phyloP scores from a whole-genome alignment of 495 filamentous ascomycete species.

The Baudoinia panamericana region DNA sequence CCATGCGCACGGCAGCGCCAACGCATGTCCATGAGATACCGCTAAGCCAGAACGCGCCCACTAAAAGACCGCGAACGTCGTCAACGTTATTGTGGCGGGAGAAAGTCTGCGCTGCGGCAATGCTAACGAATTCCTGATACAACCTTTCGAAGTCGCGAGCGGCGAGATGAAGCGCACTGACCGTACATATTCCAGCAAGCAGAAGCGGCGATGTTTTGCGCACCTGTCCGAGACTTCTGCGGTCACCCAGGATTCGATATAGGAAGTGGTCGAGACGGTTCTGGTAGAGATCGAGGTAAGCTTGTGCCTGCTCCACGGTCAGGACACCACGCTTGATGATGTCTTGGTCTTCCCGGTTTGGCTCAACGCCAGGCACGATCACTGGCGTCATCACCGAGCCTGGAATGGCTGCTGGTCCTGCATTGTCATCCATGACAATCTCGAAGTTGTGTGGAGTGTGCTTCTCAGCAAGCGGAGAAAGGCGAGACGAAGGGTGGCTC shows the following conservation, averaged over 20 bases:
- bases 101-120: slow-evolving; percentile 42
- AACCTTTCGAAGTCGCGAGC: slow-evolving; percentile 37
- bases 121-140: slow-evolving; percentile 40
- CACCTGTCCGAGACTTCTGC: slow-evolving; percentile 35
- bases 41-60: slow-evolving; percentile 43
- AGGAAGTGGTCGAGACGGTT: slow-evolving; percentile 42
- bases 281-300: slow-evolving; percentile 38
- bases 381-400: slow-evolving; percentile 10
- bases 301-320: slow-evolving; percentile 37
- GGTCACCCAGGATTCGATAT: slow-evolving; percentile 35
- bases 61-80: slow-evolving; percentile 40
- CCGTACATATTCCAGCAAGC: slow-evolving; percentile 38
- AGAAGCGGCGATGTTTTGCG: slow-evolving; percentile 39
- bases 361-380: neutral
- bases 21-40: slow-evolving; percentile 46
- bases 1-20: slow-evolving; percentile 44
- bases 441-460: slow-evolving; percentile 14
- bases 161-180: slow-evolving; percentile 41
- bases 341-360: slow-evolving; percentile 30
- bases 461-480: slow-evolving; percentile 11
- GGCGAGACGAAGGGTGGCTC: neutral
- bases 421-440: slow-evolving; percentile 27
- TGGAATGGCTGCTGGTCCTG: slow-evolving; percentile 20
- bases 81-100: slow-evolving; percentile 38
- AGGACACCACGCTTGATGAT: slow-evolving; percentile 40